Percentiles rank a stretch among this genome's conserved stretches.
These are phyloP conservation scores for Sclerotinia subarctica DNA, from an alignment of 2,329 filamentous ascomycete genomes.

Conservation along the genomic window DNA sequence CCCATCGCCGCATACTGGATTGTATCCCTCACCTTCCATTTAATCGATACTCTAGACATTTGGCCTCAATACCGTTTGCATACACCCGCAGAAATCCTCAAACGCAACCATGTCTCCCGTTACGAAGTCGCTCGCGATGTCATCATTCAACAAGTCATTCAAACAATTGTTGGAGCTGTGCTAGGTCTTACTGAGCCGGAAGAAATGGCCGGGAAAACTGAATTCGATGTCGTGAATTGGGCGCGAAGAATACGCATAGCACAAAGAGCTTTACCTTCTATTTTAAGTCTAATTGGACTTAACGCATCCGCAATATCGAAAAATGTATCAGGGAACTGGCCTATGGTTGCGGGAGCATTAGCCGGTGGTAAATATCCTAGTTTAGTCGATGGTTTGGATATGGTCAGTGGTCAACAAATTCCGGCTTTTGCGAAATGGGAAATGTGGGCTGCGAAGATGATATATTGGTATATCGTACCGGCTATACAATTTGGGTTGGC, in stretches of 20 bases:
- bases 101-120: constrained; percentile 85
- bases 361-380: constrained; percentile 79
- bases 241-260: constrained; percentile 75
- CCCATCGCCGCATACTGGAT: constrained; percentile 87
- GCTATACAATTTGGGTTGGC: constrained; percentile 72
- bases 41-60: constrained; percentile 78
- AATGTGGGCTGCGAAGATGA: constrained; percentile 64
- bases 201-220: constrained; percentile 72
- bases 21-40: constrained; percentile 75
- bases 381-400: constrained; percentile 57
- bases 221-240: constrained; percentile 88
- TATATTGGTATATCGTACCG: constrained; percentile 79
- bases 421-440: constrained; percentile 86
- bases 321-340: constrained; percentile 68
- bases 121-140: constrained; percentile 89
- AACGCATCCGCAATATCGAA: constrained; percentile 73
- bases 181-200: constrained; percentile 70
- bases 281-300: constrained; percentile 70
- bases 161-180: constrained; percentile 67
- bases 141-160: constrained; percentile 85
- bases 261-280: constrained; percentile 71
- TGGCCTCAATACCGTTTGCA: constrained; percentile 92
- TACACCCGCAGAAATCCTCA: constrained; percentile 84
- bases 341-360: constrained; percentile 70
- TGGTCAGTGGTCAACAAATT: constrained; percentile 50